Evolutionary conservation across 345 rosid genomes (phyloP).

Genomic region (Laguncularia racemosa): DNA sequence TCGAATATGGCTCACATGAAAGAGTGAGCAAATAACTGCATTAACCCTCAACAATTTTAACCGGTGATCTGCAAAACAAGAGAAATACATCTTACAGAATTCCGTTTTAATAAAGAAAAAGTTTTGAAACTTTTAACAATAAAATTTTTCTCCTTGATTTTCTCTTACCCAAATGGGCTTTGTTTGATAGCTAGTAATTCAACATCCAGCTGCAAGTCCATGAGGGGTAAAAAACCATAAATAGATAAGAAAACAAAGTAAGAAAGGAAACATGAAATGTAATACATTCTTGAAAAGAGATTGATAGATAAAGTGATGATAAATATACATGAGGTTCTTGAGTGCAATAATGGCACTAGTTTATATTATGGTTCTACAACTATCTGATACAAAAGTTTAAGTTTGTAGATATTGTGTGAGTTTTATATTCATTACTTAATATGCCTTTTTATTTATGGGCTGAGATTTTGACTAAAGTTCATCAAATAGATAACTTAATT

Average conservation of each 20-base stretch:
- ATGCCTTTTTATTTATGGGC: too few relatives aligned
- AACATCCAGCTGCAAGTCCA: slow-evolving; percentile 59
- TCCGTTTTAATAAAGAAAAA: neutral
- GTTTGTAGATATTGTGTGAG: too few relatives aligned
- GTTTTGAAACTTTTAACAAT: neutral
- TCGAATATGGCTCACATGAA: neutral
- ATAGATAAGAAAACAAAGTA: neutral
- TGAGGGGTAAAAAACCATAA: neutral
- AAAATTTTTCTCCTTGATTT: neutral
- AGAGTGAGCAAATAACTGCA: neutral
- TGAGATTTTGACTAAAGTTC: too few relatives aligned
- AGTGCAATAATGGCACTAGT: too few relatives aligned
- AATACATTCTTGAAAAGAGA: neutral
- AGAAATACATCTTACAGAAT: neutral
- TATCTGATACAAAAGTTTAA: too few relatives aligned
- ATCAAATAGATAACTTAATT: too few relatives aligned
- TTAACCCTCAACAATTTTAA: slow-evolving; percentile 76
- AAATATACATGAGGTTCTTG: too few relatives aligned
- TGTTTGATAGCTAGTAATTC: slow-evolving; percentile 83
- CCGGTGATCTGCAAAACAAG: slow-evolving; percentile 55
- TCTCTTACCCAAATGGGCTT: slow-evolving; percentile 77
- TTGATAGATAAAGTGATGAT: neutral
- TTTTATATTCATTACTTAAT: too few relatives aligned
- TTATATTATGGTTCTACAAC: too few relatives aligned
- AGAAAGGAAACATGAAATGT: neutral